These are phyloP conservation scores for Patellifolia procumbens DNA, from an alignment of 179 eudicot genomes.

Conservation along the genomic window DNA sequence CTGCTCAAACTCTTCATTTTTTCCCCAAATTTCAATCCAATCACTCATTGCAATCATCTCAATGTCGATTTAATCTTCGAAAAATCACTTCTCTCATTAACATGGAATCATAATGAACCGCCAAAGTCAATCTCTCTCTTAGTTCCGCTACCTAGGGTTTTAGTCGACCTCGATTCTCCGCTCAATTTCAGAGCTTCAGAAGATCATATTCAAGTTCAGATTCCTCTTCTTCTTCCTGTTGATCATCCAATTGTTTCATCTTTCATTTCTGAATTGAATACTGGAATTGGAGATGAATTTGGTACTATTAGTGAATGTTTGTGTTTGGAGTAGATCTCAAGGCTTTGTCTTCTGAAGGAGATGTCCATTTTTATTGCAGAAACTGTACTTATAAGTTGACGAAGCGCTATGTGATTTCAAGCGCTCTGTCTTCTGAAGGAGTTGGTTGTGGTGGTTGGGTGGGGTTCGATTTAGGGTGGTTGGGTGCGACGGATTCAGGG, in stretches of 20 bases:
- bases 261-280: constrained; percentile 41
- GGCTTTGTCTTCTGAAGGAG: too few relatives aligned
- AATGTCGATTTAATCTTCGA: constrained; percentile 41
- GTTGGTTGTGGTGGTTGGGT: too few relatives aligned
- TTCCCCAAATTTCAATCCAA: constrained; percentile 47
- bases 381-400: constrained; percentile 62
- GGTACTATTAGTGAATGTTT: not conserved
- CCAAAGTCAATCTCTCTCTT: constrained; percentile 29
- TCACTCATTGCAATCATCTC: constrained; percentile 43
- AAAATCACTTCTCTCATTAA: constrained; percentile 41
- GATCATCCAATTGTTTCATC: constrained; percentile 65
- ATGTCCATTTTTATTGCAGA: too few relatives aligned
- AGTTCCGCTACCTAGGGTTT: constrained; percentile 80
- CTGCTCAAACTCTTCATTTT: too few relatives aligned
- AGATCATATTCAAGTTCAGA: too few relatives aligned
- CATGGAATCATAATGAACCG: constrained; percentile 38
- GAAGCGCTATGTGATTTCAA: constrained; percentile 40
- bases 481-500: too few relatives aligned
- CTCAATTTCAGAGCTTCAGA: too few relatives aligned
- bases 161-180: too few relatives aligned
- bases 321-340: constrained; percentile 46
- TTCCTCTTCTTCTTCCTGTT: too few relatives aligned
- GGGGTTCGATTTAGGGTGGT: too few relatives aligned
- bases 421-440: too few relatives aligned
- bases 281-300: constrained; percentile 26